phyloP scores from a whole-genome alignment of 2,329 filamentous ascomycete species.

The Lithohypha guttulata region DNA sequence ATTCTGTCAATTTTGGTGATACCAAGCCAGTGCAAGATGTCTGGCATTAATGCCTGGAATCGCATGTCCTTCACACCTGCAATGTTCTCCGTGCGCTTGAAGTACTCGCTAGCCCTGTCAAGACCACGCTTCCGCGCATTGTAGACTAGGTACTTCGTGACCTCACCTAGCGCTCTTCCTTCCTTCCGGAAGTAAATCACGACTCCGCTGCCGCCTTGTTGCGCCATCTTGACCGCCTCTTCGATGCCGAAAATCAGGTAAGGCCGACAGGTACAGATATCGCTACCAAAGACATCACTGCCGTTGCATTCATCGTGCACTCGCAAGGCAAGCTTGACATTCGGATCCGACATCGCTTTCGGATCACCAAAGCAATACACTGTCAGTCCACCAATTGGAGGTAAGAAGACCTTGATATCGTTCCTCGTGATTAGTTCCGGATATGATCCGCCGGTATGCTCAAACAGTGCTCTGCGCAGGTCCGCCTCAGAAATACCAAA shows the following conservation, averaged over 20 bases:
- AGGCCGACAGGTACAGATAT: slow-evolving; percentile 87
- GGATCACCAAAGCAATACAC: slow-evolving; percentile 97
- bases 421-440: slow-evolving; percentile 90
- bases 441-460: slow-evolving; percentile 91
- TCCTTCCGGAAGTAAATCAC: slow-evolving; percentile 99
- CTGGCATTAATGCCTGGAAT: slow-evolving; percentile 96
- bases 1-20: slow-evolving; percentile 98
- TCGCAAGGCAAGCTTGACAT: slow-evolving; percentile 67
- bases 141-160: slow-evolving; percentile 74
- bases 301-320: slow-evolving; percentile 90
- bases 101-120: slow-evolving; percentile 72
- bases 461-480: slow-evolving; percentile 77
- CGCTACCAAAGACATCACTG: slow-evolving; percentile 92
- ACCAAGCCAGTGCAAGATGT: slow-evolving; percentile 94
- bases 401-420: slow-evolving; percentile 91
- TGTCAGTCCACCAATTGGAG: slow-evolving; percentile 87
- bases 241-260: slow-evolving; percentile 96
- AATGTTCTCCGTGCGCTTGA: slow-evolving; percentile 95
- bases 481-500: slow-evolving; percentile 91
- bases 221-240: slow-evolving; percentile 93
- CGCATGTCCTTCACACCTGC: slow-evolving; percentile 94
- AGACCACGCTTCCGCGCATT: slow-evolving; percentile 36
- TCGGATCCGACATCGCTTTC: slow-evolving; percentile 82
- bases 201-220: slow-evolving; percentile 83
- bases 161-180: slow-evolving; percentile 84